Percentiles rank a stretch among this genome's conserved stretches.
These are phyloP conservation scores for Suhomyces sp. DNA, from an alignment of 805 yeast species.

Conservation along the genomic window DNA sequence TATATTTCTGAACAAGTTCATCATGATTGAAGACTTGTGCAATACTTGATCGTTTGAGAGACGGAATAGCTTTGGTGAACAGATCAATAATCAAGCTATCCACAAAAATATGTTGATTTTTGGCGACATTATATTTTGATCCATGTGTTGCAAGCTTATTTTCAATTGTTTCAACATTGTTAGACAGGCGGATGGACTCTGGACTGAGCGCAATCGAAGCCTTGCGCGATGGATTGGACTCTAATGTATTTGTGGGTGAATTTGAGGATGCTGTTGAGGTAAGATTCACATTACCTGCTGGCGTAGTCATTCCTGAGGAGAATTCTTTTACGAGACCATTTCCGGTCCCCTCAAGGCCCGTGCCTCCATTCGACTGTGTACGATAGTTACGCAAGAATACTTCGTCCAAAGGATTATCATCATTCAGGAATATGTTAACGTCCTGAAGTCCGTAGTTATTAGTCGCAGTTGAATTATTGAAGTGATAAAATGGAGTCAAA, in stretches of 20 bases:
- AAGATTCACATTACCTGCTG: conserved; percentile 3
- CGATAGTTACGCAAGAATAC: conserved; percentile 19
- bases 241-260: conserved; percentile 36
- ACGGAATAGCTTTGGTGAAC: conserved; percentile 29
- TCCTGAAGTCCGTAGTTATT: conserved; percentile 32
- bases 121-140: conserved; percentile 20
- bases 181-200: conserved; percentile 5
- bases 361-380: conserved; percentile 2
- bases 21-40: conserved; percentile 27
- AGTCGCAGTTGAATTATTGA: not conserved
- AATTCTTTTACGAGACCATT: too few relatives aligned
- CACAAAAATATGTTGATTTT: conserved; percentile 38
- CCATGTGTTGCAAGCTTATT: conserved; percentile 20
- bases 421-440: conserved; percentile 36
- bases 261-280: conserved; percentile 20
- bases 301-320: not conserved
- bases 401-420: conserved; percentile 41
- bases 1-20: conserved; percentile 20
- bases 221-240: conserved; percentile 18
- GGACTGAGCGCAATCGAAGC: conserved; percentile 12
- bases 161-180: conserved; percentile 12
- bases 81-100: conserved; percentile 37
- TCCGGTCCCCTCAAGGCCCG: not conserved
- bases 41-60: conserved; percentile 24
- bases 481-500: not conserved